A percentile compares a stretch with the other conserved stretches of the same genome.
These are phyloP conservation scores for Sclerotinia trifoliorum DNA, from an alignment of 2,329 filamentous ascomycete species.

Conservation along the genomic window DNA sequence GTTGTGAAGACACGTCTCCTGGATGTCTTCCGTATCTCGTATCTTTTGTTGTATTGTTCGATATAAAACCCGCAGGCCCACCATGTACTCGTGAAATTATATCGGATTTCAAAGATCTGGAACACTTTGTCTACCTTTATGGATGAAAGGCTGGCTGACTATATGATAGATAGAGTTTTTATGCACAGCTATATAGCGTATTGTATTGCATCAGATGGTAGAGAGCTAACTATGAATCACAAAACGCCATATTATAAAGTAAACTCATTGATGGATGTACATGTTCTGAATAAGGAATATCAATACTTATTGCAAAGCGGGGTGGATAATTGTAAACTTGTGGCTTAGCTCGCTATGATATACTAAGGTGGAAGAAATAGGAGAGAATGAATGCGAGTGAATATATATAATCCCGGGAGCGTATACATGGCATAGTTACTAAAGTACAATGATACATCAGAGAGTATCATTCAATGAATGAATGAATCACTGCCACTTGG, in stretches of 20 bases:
- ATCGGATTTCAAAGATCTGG: neutral
- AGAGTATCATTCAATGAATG: neutral
- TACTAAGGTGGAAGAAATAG: neutral
- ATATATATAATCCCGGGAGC: neutral
- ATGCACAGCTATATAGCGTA: neutral
- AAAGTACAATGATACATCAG: neutral
- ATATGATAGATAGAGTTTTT: neutral
- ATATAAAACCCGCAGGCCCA: neutral
- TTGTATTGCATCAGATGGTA: neutral
- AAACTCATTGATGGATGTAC: neutral
- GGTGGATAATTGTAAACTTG: neutral
- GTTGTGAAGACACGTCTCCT: neutral
- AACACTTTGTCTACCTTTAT: neutral
- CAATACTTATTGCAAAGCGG: neutral
- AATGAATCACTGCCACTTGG: constrained; percentile 5
- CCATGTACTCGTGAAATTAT: neutral
- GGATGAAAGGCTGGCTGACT: neutral
- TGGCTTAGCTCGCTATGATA: neutral
- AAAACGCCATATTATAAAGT: neutral
- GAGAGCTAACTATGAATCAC: neutral
- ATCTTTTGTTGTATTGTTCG: too few relatives aligned
- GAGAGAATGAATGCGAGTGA: neutral
- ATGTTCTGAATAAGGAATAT: neutral
- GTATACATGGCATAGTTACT: neutral
- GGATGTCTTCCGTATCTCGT: too few relatives aligned